These are phyloP conservation scores for Lobosporangium transversale DNA, from an alignment of 192 early-diverging fungal species.

Conservation along the genomic window DNA sequence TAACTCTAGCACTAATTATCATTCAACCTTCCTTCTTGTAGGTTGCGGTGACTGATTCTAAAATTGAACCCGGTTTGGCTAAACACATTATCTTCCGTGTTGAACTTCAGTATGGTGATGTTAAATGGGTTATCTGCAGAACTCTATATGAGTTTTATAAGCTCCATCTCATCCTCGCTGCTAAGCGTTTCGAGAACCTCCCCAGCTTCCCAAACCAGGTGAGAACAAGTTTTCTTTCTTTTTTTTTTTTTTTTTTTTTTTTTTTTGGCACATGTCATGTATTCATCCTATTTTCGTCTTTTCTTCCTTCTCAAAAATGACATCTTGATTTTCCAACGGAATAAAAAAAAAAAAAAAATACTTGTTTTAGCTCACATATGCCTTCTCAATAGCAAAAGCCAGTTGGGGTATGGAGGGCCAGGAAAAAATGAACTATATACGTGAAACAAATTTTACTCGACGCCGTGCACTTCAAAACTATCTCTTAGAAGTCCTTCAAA, in stretches of 20 bases:
- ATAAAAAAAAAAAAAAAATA: no score
- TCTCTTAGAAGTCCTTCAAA: slow-evolving; percentile 63
- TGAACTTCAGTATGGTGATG: slow-evolving; percentile 78
- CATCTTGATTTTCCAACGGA: no score
- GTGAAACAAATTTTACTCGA: slow-evolving; percentile 59
- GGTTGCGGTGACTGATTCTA: slow-evolving; percentile 60
- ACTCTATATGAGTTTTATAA: slow-evolving; percentile 74
- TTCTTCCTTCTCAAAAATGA: no score
- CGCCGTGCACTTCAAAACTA: slow-evolving; percentile 71
- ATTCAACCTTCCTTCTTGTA: slow-evolving; percentile 11
- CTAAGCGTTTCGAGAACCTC: slow-evolving; percentile 34
- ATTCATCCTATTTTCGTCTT: no score
- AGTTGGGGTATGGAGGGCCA: slow-evolving; percentile 26
- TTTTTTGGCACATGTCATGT: neutral
- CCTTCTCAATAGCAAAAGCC: slow-evolving; percentile 35
- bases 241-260: neutral
- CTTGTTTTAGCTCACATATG: slow-evolving; percentile 15
- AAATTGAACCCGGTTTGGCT: slow-evolving; percentile 40
- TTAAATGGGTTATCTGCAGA: slow-evolving; percentile 79
- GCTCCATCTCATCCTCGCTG: slow-evolving; percentile 67
- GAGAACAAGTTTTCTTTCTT: neutral
- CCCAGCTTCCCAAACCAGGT: slow-evolving; percentile 48
- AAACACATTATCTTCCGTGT: slow-evolving; percentile 73
- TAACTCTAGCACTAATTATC: neutral
- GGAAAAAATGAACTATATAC: slow-evolving; percentile 24